Evolutionary conservation across 164 flowering plant species (phyloP), one percentile per base, ranked within the genome.

Genomic region (Annona squamosa): DNA sequence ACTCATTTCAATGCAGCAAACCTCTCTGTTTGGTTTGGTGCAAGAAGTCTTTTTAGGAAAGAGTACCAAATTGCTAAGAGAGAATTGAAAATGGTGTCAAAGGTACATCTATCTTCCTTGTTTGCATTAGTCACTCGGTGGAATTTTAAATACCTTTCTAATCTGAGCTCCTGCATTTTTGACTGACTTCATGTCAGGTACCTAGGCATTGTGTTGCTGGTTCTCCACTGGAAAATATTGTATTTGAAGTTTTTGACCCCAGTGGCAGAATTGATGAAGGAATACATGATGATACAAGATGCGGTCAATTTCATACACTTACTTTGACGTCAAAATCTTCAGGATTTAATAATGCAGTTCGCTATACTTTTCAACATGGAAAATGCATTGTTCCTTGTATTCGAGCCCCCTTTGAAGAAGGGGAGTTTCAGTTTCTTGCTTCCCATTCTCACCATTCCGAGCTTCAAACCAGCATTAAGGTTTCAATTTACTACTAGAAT

Each of bases 381-480:
- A 78, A 81, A 62, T 91, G 97, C 76, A 76, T 37, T 63, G 76
- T 91, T 70, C 87, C 87, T 68, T 18, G 75, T n/a, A 78, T 91
- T 80, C 65, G 75, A 41, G 75, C 88, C 47, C 92, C 93, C 70
- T 65, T 26, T 13, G 79, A 48, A 65, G 82, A 79, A 72, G 90
- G 90, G 63, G n/a, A 17, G 17, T 83, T 83, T 77, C 68, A 68
- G 74, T 79, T 89, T 75, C 45, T 65, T 37, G 91, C 87, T 75
- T 73, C 77, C 75, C 92, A 91, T 71, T 87, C 91, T 61, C 78
- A 73, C 47, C 79, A 84, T 71, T 79, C 87, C 7, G 88, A 88
- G 81, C 89, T 91, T 41, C 67, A 59, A 57, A 12, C 78, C 63
- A 81, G 61, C 56, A 37, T 87, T 57, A 65, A 86, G 92, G 90